Conservation (phyloP, 164 flowering plant genomes). For the Liquidambar formosana region DNA sequence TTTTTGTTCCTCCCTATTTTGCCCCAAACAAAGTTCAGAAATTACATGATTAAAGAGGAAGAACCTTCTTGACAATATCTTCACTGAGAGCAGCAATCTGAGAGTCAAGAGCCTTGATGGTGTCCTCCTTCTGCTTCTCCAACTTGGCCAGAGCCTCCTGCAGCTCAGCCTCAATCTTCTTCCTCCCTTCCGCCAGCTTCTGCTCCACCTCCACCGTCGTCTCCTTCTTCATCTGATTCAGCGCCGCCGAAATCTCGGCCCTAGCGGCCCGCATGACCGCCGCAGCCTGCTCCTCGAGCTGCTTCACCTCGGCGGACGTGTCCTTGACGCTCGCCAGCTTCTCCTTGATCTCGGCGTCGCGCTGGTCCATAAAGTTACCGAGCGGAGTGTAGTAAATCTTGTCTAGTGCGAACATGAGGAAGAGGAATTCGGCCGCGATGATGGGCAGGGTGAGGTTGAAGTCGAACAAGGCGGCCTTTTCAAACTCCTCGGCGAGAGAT, state of each 20-base stretch:
- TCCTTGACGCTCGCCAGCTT: constrained; percentile 78
- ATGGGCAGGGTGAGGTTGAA: constrained; percentile 85
- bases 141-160: constrained; percentile 69
- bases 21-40: neutral
- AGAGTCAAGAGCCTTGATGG: constrained; percentile 74
- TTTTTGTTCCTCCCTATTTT: neutral
- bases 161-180: constrained; percentile 84
- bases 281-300: constrained; percentile 87
- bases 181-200: constrained; percentile 72
- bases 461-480: constrained; percentile 88
- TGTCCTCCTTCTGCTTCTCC: constrained; percentile 85
- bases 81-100: constrained; percentile 81
- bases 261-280: constrained; percentile 86
- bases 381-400: constrained; percentile 82
- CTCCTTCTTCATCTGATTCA: constrained; percentile 94
- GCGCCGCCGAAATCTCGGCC: constrained; percentile 91
- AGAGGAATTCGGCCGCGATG: constrained; percentile 66
- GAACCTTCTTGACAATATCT: constrained; percentile 88
- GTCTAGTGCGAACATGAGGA: constrained; percentile 89
- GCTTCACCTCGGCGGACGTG: constrained; percentile 84
- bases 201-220: constrained; percentile 70
- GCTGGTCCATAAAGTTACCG: constrained; percentile 88
- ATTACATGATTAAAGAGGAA: constrained; percentile 42
- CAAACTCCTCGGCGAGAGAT: constrained; percentile 68
- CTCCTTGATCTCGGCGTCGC: constrained; percentile 77